These are phyloP conservation scores for Paxillus rubicundulus DNA, from an alignment of 768 basidiomycete genomes.

Conservation along the genomic window DNA sequence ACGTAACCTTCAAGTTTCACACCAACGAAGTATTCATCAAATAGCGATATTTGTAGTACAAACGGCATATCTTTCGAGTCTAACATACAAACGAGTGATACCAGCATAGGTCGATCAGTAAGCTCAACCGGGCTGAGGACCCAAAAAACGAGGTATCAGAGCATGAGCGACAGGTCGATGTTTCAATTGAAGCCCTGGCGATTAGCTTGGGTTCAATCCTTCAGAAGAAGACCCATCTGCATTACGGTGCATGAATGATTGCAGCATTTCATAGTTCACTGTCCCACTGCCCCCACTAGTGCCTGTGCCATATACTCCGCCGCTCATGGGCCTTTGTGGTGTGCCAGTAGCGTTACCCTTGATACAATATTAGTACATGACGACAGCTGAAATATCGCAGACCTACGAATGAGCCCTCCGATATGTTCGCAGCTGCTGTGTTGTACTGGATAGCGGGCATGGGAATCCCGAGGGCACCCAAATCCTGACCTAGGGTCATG, in stretches of 20 bases:
- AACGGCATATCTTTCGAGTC: slow-evolving; percentile 7
- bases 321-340: slow-evolving; percentile 7
- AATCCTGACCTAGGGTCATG: slow-evolving; percentile 9
- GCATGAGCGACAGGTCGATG: no score
- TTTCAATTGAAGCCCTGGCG: background rate
- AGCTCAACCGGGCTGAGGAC: background rate
- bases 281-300: slow-evolving; percentile 13
- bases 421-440: slow-evolving; percentile 7
- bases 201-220: slow-evolving; percentile 17
- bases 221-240: slow-evolving; percentile 30
- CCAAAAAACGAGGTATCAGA: no score
- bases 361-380: background rate
- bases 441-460: slow-evolving; percentile 7
- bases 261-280: slow-evolving; percentile 42
- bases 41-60: slow-evolving; percentile 10
- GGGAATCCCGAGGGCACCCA: slow-evolving; percentile 15
- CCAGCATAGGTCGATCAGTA: background rate
- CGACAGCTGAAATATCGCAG: background rate
- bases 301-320: slow-evolving; percentile 24
- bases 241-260: slow-evolving; percentile 45
- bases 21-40: background rate
- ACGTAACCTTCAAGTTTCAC: slow-evolving; percentile 14
- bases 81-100: background rate
- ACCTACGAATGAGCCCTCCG: slow-evolving; percentile 21
- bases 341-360: slow-evolving; percentile 12